Conservation (phyloP, 2,329 filamentous ascomycete species). For the Alternaria brassicae region DNA sequence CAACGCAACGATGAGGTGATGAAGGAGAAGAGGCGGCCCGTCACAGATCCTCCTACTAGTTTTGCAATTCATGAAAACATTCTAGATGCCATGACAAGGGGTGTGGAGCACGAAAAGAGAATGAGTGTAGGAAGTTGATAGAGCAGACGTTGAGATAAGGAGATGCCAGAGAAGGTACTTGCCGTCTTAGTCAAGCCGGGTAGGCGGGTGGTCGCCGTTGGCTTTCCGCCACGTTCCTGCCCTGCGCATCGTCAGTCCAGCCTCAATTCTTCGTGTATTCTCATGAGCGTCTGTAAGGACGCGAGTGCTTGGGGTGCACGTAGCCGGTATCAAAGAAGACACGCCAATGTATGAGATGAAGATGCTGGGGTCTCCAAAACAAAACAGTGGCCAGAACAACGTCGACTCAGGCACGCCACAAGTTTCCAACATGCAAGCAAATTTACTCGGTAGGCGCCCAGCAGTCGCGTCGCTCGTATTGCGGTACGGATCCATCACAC, state of each 20-base stretch:
- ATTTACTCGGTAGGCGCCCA: not conserved
- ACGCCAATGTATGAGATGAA: not conserved
- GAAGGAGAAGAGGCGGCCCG: not conserved
- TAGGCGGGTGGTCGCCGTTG: not conserved
- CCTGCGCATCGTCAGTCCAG: too few species aligned
- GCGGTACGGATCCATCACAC: slow-evolving; percentile 9
- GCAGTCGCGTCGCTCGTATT: slow-evolving; percentile 1
- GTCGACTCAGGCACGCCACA: not conserved
- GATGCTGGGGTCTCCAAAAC: not conserved
- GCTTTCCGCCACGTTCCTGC: not conserved
- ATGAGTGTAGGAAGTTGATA: not conserved
- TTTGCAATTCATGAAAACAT: not conserved
- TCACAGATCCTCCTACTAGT: not conserved
- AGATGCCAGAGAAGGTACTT: not conserved
- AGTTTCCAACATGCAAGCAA: not conserved
- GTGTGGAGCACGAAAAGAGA: not conserved
- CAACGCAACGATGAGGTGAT: not conserved
- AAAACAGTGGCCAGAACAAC: slow-evolving; percentile 2
- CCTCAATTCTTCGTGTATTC: too few species aligned
- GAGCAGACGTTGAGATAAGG: not conserved
- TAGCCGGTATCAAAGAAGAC: not conserved
- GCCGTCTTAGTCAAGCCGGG: not conserved
- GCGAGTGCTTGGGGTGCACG: not conserved
- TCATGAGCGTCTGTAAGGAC: not conserved
- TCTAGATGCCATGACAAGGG: not conserved